Conservation (phyloP, 2,329 filamentous ascomycete species). For the Calonectria pauciramosa region DNA sequence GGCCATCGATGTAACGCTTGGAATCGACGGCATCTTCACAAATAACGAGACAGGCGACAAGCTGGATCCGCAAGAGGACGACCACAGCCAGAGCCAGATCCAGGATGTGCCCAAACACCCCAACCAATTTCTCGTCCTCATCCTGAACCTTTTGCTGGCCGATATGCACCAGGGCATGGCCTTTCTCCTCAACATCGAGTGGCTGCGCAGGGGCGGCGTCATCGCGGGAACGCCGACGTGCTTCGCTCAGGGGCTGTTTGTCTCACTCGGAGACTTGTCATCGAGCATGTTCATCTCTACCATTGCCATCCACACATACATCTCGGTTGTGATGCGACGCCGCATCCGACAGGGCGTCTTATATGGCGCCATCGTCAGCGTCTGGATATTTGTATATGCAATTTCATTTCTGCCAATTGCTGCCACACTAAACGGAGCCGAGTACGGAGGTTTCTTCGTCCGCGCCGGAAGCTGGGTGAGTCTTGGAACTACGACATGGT, state of each 20-base stretch:
- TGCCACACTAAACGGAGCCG: constrained; percentile 57
- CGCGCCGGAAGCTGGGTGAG: constrained; percentile 74
- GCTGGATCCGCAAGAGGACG: not conserved
- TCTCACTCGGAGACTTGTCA: constrained; percentile 75
- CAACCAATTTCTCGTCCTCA: constrained; percentile 78
- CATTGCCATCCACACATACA: constrained; percentile 77
- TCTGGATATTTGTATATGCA: constrained; percentile 73
- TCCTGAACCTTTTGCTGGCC: constrained; percentile 77
- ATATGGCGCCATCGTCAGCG: constrained; percentile 58
- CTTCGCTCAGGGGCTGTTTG: constrained; percentile 76
- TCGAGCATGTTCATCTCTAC: constrained; percentile 76
- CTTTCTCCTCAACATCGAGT: constrained; percentile 73
- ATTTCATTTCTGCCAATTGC: constrained; percentile 67
- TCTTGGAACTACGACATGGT: constrained; percentile 15
- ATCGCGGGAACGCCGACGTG: constrained; percentile 68
- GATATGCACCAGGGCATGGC: constrained; percentile 76
- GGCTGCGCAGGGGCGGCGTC: constrained; percentile 68
- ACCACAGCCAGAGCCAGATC: constrained; percentile 29
- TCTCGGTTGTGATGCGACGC: constrained; percentile 70
- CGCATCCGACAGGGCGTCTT: constrained; percentile 65
- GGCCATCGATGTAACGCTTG: constrained; percentile 51
- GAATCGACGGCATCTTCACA: constrained; percentile 53
- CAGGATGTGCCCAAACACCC: constrained; percentile 53
- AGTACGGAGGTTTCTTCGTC: constrained; percentile 68
- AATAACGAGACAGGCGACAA: constrained; percentile 16